Evolutionary conservation across 352 stramenopile species (phyloP), one percentile per base, ranked within the genome.

Genomic region (Phytophthora ramorum): DNA sequence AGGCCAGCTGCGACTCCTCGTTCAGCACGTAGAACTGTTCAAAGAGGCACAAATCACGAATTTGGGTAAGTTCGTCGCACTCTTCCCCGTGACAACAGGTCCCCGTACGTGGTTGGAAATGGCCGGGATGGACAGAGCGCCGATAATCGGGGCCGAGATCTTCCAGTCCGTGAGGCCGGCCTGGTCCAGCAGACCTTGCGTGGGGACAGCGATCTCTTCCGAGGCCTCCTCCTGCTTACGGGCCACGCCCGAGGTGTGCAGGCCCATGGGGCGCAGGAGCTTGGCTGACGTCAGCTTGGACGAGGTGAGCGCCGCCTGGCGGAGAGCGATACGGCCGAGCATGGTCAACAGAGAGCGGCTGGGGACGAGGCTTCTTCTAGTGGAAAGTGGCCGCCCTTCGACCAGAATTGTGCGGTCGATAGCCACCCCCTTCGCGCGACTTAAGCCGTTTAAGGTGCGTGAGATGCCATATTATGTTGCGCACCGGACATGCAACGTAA

Each of bases 101-200:
- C 13, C 7, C 71, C 75, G 46, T 86, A 95, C 87, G 77, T 87
- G 83, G 67, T 95, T 95, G 70, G 80, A 90, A 66, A 95, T 79
- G 34, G 76, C 63, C 43, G 87, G 87, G 60, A 95, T 92, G 37
- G 87, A 71, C 47, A 93, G 71, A 32, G 87, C 87, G 44, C 76
- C 81, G 45, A 83, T 75, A 55, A 95, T 84, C 43, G 87, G 87
- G 57, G 75, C 72, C 70, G 81, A 91, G 75, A 95, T 85, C 80
- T 93, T 93, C 82, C 83, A 92, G 77, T 95, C 87, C 55, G 91
- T 84, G 35, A 95, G 74, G 9, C 87, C 87, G 53, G 73, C 85
- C 67, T 89, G 70, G 30, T 79, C 58, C 56, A 95, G 71, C 34
- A 93, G 58, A 9, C 85, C 81, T 52, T 82, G 73, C 48, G 82